Evolutionary conservation across 2,329 filamentous ascomycete genomes (phyloP), one percentile per base, ranked within the genome.

Genomic region (Diaporthe citri): DNA sequence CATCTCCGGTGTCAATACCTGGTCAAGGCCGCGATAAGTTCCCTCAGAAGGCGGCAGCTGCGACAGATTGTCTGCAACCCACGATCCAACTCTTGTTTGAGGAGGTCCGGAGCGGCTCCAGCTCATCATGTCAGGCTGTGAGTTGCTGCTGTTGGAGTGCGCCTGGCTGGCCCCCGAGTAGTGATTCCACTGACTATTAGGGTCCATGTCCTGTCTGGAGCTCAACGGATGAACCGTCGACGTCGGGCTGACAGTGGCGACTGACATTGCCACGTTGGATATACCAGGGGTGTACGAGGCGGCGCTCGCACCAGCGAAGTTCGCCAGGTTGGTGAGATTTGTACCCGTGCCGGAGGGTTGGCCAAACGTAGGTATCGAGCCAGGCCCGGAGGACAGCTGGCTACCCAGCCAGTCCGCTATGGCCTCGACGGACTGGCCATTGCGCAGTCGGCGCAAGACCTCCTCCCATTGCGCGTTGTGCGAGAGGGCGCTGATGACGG

Each of bases 341-440:
- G 78, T 71, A 77, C 74, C 72, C 81, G 81, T 17, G 79, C 73
- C 72, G 83, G 82, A 34, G 7, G 79, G 78, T 4, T 79, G 80
- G 10, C 77, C 74, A 41, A 85, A 82, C 7, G 79, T 75, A 10
- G 83, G 78, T 48, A 83, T 76, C 39, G 80, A 62, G 64, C 79
- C 79, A 69, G 82, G 80, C n/a, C 78, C 79, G 25, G 84, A 76
- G 10, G 83, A 80, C 6, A 83, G 73, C 3, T 79, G 77, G 4
- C 78, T 79, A 22, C 82, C 84, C 2, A 92, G 84, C 86, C 88
- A 91, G 69, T 90, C 88, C 6, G 89, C 88, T 73, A 93, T 90
- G 60, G 76, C 83, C 59, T 91, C 89, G 31, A 91, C 82, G 12
- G 86, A 83, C 75, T 91, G 88, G 56, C 90, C 90, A 36, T 81